phyloP scores from a whole-genome alignment of 495 filamentous ascomycete genomes.

The Podospora anserina region DNA sequence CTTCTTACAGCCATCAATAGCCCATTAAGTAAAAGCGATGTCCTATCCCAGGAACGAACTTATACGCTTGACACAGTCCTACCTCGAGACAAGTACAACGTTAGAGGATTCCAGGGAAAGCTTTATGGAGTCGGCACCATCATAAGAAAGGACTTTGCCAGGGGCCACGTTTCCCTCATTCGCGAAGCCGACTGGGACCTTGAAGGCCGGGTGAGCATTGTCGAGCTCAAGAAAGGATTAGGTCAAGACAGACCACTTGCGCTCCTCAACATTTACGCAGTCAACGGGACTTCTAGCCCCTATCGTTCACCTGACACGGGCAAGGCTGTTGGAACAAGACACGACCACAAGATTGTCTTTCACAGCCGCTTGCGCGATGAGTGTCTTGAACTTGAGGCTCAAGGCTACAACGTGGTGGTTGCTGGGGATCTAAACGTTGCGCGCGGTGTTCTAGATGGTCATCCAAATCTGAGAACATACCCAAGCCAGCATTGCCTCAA shows the following conservation, averaged over 20 bases:
- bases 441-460: constrained; percentile 39
- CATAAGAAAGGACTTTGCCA: constrained; percentile 42
- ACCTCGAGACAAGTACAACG: constrained; percentile 49
- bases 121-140: constrained; percentile 52
- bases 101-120: constrained; percentile 44
- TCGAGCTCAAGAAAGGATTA: constrained; percentile 28
- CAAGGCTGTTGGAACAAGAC: constrained; percentile 40
- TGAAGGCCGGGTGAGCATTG: constrained; percentile 50
- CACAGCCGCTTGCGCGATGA: constrained; percentile 43
- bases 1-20: constrained; percentile 29
- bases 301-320: constrained; percentile 44
- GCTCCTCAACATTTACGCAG: constrained; percentile 51
- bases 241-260: constrained; percentile 24
- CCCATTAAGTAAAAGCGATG: constrained; percentile 29
- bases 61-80: constrained; percentile 45
- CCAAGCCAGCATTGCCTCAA: constrained; percentile 46
- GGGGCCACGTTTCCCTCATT: constrained; percentile 15
- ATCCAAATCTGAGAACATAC: constrained; percentile 41
- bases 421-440: constrained; percentile 53
- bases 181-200: constrained; percentile 47
- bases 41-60: constrained; percentile 19
- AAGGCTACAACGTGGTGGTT: constrained; percentile 42
- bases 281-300: constrained; percentile 50
- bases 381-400: constrained; percentile 33
- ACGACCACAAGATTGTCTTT: constrained; percentile 49